phyloP scores from a whole-genome alignment of 257 asterid species.

The Perilla frutescens region DNA sequence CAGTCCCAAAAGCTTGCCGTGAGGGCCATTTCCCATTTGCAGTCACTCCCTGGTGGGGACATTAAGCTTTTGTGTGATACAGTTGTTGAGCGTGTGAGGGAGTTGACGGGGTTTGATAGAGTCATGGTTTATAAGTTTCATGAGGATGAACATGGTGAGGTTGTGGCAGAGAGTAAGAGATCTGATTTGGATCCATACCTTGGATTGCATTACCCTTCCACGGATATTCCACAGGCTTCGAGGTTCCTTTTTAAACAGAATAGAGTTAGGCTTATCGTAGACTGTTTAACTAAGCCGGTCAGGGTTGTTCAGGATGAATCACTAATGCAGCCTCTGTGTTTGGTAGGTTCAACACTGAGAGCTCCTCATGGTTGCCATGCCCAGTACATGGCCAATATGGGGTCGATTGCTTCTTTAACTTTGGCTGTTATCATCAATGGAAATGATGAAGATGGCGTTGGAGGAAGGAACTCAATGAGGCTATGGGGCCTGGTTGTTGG shows the following conservation, averaged over 20 bases:
- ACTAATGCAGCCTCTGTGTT: constrained; percentile 75
- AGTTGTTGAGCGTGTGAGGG: constrained; percentile 73
- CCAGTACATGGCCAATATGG: constrained; percentile 85
- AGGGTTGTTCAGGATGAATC: constrained; percentile 73
- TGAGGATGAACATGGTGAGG: constrained; percentile 91
- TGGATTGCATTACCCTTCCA: constrained; percentile 88
- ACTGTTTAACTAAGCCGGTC: constrained; percentile 63
- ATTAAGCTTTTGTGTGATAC: constrained; percentile 75
- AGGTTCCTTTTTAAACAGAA: constrained; percentile 83
- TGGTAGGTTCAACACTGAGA: constrained; percentile 74
- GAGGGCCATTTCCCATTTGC: constrained; percentile 78
- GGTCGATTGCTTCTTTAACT: constrained; percentile 76
- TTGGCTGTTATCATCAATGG: constrained; percentile 76
- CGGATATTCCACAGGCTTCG: constrained; percentile 90
- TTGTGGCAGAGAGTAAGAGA: constrained; percentile 69
- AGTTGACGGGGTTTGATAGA: constrained; percentile 78
- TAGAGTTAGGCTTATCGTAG: constrained; percentile 80
- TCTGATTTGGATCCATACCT: constrained; percentile 78
- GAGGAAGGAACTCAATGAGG: constrained; percentile 68
- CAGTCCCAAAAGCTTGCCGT: constrained; percentile 88
- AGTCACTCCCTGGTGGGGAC: constrained; percentile 85
- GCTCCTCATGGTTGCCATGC: constrained; percentile 87
- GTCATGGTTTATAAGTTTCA: constrained; percentile 91
- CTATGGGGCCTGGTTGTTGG: constrained; percentile 96
- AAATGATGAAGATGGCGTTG: constrained; percentile 61